These are phyloP conservation scores for Polygonum maritimum DNA, from an alignment of 148 eudicot species.

Conservation along the genomic window DNA sequence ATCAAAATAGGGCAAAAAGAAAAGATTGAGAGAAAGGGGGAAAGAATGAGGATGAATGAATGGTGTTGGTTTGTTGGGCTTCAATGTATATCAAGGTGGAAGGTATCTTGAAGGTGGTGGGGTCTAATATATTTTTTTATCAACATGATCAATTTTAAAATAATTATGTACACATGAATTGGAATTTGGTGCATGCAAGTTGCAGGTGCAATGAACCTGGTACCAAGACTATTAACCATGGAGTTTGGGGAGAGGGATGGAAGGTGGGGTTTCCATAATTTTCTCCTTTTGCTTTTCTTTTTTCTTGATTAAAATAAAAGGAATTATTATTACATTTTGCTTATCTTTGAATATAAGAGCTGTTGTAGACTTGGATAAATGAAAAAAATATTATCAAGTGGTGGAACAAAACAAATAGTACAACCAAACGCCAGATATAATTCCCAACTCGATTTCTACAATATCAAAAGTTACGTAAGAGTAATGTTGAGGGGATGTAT, in stretches of 20 bases:
- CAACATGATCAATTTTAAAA: neutral
- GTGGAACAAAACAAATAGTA: no score
- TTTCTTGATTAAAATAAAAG: no score
- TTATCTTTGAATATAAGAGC: no score
- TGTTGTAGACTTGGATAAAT: no score
- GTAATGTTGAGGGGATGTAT: no score
- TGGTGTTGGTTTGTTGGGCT: slow-evolving; percentile 1
- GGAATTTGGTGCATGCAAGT: neutral
- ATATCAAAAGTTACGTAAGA: no score
- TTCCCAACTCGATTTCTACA: no score
- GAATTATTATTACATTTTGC: no score
- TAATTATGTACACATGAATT: slow-evolving; percentile 8
- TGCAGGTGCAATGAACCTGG: slow-evolving; percentile 10
- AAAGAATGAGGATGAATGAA: neutral
- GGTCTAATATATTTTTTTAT: neutral
- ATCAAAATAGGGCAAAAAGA: slow-evolving; percentile 7
- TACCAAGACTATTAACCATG: neutral
- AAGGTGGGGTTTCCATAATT: neutral
- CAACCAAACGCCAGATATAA: no score
- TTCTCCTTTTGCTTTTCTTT: no score
- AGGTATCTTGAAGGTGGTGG: slow-evolving; percentile 4
- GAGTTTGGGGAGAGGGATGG: neutral
- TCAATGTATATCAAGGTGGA: neutral
- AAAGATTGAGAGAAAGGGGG: slow-evolving; percentile 1
- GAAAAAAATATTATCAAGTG: no score